These are phyloP conservation scores for Gryganskiella cystojenkinii DNA, from an alignment of 192 early-diverging fungal genomes.

Conservation along the genomic window DNA sequence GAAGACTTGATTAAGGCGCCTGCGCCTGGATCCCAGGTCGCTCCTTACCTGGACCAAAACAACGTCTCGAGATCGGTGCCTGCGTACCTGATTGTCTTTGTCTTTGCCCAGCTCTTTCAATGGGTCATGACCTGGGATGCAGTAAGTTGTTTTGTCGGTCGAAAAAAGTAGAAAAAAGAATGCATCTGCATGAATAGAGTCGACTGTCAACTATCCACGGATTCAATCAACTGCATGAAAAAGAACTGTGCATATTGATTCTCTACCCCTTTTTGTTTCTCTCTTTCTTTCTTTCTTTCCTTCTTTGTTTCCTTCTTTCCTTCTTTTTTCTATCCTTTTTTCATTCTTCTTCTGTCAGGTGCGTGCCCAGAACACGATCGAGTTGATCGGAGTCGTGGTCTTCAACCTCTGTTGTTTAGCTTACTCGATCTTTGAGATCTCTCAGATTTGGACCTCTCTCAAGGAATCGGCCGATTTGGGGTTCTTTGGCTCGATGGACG, in stretches of 20 bases:
- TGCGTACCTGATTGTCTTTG: conserved; percentile 80
- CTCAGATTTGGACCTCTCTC: conserved; percentile 60
- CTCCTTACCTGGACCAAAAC: conserved; percentile 19
- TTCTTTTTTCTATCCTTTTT: conserved; percentile 5
- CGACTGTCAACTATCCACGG: too few relatives aligned
- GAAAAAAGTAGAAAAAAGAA: too few relatives aligned
- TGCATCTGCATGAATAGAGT: too few relatives aligned
- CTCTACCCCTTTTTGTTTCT: background rate
- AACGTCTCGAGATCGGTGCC: conserved; percentile 60
- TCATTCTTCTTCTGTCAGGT: conserved; percentile 52
- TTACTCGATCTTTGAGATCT: conserved; percentile 78
- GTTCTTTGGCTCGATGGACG: conserved; percentile 8
- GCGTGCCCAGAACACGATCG: conserved; percentile 77
- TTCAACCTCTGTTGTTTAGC: conserved; percentile 75
- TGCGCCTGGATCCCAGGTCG: background rate
- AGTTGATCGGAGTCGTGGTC: conserved; percentile 73
- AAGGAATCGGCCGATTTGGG: conserved; percentile 5
- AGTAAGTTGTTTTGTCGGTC: conserved; percentile 55
- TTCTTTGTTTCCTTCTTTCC: background rate
- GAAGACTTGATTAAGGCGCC: background rate
- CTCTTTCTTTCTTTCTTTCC: background rate
- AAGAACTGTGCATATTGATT: background rate
- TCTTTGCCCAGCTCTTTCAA: conserved; percentile 75
- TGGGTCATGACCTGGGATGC: conserved; percentile 75
- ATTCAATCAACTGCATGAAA: too few relatives aligned